A percentile compares a stretch with the other conserved stretches of the same genome.
phyloP scores from a whole-genome alignment of 495 filamentous ascomycete species.

The Penicillium alfredii region DNA sequence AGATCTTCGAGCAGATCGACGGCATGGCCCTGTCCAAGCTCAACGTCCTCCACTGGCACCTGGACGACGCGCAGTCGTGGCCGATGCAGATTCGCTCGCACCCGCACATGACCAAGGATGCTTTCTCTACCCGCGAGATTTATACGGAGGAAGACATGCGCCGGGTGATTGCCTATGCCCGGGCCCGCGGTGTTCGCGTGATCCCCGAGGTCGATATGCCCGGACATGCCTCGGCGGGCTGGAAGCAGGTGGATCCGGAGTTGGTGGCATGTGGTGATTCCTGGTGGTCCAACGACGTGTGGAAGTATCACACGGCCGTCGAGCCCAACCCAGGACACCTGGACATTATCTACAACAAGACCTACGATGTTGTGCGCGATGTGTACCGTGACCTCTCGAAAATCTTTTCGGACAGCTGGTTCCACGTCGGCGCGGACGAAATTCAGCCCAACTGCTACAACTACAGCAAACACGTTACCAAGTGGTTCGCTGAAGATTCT shows the following conservation, averaged over 20 bases:
- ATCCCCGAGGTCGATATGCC: conserved; percentile 51
- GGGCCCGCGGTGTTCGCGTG: conserved; percentile 42
- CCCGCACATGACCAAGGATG: conserved; percentile 50
- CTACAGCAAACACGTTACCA: conserved; percentile 39
- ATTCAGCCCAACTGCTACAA: conserved; percentile 50
- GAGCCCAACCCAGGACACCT: conserved; percentile 53
- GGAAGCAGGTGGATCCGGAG: conserved; percentile 48
- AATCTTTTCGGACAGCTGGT: conserved; percentile 48
- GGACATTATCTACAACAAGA: conserved; percentile 50
- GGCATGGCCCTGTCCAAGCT: conserved; percentile 49
- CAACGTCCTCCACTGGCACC: conserved; percentile 49
- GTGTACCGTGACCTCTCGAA: conserved; percentile 49
- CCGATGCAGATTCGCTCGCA: conserved; percentile 44
- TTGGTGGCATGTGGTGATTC: conserved; percentile 48
- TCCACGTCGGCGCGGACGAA: conserved; percentile 53
- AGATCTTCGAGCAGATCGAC: conserved; percentile 48
- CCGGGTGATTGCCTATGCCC: conserved; percentile 41
- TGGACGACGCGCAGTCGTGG: conserved; percentile 49
- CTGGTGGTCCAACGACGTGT: conserved; percentile 54
- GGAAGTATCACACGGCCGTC: conserved; percentile 46
- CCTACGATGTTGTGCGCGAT: conserved; percentile 46
- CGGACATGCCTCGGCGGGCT: conserved; percentile 46
- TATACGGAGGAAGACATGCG: conserved; percentile 35
- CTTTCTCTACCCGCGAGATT: conserved; percentile 44
- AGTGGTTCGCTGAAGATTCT: conserved; percentile 45